Base-by-base conservation (phyloP, 176 grass and related monocot species). In the Paspalum notatum region DNA sequence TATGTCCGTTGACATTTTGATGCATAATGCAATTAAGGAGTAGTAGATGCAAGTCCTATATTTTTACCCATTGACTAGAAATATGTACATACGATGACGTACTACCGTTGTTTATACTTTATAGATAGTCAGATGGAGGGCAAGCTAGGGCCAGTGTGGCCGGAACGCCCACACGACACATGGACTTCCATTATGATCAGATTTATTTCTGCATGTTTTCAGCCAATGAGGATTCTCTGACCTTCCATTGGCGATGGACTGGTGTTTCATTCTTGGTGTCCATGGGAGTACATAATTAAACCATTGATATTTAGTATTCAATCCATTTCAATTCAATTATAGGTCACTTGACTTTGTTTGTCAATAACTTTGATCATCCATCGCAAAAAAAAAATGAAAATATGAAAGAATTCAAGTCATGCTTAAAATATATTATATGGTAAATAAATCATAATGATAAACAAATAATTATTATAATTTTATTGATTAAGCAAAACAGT, bases 221-320 rank as follows among this genome's bases (percentile, higher is more conserved):
- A 83, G 52, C 86, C 67, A 83, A 79, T 67, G 60, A 73, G 49
- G 27, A 72, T 42, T 79, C 59, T 66, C 58, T 79, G 80, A 83
- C 80, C 45, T 65, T 32, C 2, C 32, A 32, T 32, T 14, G 37
- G 60, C 5, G 41, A 54, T 58, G 37, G 14, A 8, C 52, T 21
- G 16, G 8, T 55, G 49, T 72, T 80, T 64, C 9, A 8, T 57
- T 58, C 55, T 24, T 24, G 55, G 4, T 58, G n/a, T n/a, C 17
- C 55, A 84, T 11, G 52, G 39, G 37, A 77, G 51, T 46, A 61
- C 66, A 32, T 67, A 59, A 26, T 77, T 53, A 63, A 66, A 56
- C 25, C 8, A n/a, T 59, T 2, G 16, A 32, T 20, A 38, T 49
- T 48, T 8, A 53, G 66, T 85, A 57, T 9, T 5, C 55, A 22